Base-by-base conservation (phyloP, 2,329 filamentous ascomycete genomes). In the Hymenoscyphus repandus region DNA sequence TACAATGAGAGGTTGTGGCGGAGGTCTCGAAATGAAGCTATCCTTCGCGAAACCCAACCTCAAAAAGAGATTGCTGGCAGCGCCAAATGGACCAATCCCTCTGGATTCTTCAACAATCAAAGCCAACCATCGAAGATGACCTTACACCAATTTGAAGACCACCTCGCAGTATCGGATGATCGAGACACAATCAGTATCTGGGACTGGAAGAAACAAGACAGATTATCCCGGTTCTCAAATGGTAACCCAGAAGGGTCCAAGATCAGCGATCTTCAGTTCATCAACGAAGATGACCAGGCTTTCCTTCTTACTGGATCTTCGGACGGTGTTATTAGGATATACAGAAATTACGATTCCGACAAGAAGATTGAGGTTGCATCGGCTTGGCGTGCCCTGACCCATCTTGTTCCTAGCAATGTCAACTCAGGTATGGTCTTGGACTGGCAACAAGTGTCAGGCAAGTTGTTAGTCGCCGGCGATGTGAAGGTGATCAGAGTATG, bases 401-500 rank as follows among this genome's bases (percentile, higher is more conserved):
- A 99, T 69, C 86, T 97, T 66, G 87, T 97, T 5, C 90, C 91
- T 3, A 95, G 89, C 68, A 96, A 92, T 63, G 86, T 91, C 64
- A 95, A 96, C 67, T 91, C 91, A 1, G 93, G 93, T 18, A 86
- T 99, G 70, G 92, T 97, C 22, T 95, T 97, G 66, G 92, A 99
- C 68, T 99, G 93, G 93, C 92, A 97, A 68, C 93, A 99, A 71
- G 91, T 95, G n/a, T 89, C 90, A 60, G 93, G 93, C 6, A 88
- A 90, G 54, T 85, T 95, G 6, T 78, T 99, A n/a, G 93, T 97
- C 31, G 93, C 93, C 10, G 93, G 93, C 40, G 93, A 99, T 66
- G 90, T 96, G 48, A 88, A 93, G 51, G 88, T 96, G 32, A 96
- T 99, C 61, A 82, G 91, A 33, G 89, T 97, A 32, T 99, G 93